Evolutionary conservation across 306 rosid species (phyloP).

Genomic region (Lotus japonicus): DNA sequence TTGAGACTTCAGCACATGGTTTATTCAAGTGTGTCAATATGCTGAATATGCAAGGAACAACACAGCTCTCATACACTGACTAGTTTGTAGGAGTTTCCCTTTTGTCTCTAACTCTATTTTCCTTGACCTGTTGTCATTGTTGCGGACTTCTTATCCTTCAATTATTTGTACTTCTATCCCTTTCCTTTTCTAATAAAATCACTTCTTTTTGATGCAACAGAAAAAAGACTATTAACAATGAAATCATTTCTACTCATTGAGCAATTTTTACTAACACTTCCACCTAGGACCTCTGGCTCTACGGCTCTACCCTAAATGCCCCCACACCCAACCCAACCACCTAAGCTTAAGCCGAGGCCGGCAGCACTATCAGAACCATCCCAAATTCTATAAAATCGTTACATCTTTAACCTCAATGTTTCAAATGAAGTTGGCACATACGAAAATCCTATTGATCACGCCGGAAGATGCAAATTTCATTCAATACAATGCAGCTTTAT

Average conservation of each 20-base stretch:
- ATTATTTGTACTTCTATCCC: not conserved
- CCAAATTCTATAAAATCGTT: not conserved
- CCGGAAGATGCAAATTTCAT: not conserved
- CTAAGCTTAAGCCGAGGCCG: conserved; percentile 3
- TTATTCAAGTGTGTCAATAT: not conserved
- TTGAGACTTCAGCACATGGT: not conserved
- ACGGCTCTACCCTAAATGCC: conserved; percentile 4
- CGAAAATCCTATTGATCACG: not conserved
- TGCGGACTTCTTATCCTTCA: not conserved
- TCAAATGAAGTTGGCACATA: not conserved
- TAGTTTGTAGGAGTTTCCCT: not conserved
- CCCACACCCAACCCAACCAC: not conserved
- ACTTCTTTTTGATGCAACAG: not conserved
- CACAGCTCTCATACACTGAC: not conserved
- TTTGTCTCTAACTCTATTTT: not conserved
- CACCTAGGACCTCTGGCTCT: conserved; percentile 12
- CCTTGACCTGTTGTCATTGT: not conserved
- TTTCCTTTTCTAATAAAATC: not conserved
- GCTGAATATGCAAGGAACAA: not conserved
- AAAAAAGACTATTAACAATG: not conserved
- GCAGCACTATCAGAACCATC: not conserved
- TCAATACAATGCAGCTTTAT: not conserved
- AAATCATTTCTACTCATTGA: not conserved
- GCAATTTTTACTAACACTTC: not conserved
- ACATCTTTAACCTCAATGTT: not conserved